Evolutionary conservation across 73 alveolate genomes (phyloP).

Genomic region (Paramecium octaurelia): DNA sequence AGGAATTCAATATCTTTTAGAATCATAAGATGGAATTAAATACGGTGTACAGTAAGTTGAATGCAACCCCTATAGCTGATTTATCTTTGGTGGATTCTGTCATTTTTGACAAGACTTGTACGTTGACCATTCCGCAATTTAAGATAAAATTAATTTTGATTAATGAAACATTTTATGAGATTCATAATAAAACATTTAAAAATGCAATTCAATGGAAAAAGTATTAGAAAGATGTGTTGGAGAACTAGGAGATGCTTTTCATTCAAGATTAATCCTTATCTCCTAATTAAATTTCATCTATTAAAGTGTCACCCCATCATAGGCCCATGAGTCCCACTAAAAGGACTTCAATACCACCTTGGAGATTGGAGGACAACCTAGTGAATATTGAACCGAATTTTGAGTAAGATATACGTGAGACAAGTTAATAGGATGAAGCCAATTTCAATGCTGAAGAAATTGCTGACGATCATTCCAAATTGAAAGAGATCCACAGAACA

Average conservation of each 20-base stretch:
- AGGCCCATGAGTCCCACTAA: neutral
- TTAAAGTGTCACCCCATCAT: neutral
- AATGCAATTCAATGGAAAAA: neutral
- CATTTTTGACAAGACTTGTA: slow-evolving; percentile 32
- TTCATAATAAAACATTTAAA: neutral
- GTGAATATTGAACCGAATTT: neutral
- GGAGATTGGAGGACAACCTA: neutral
- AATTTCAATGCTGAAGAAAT: slow-evolving; percentile 28
- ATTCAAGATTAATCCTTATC: neutral
- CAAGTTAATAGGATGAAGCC: slow-evolving; percentile 32
- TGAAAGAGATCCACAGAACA: slow-evolving; percentile 11
- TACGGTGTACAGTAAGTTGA: neutral
- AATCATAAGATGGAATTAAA: neutral
- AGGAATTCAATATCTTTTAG: neutral
- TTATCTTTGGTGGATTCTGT: neutral
- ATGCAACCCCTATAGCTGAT: slow-evolving; percentile 24
- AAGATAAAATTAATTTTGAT: neutral
- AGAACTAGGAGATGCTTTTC: neutral
- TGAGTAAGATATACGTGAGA: neutral
- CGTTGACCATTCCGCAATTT: neutral
- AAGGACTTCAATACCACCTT: neutral
- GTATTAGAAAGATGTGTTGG: neutral
- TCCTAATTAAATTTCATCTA: neutral
- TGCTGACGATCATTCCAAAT: slow-evolving; percentile 1
- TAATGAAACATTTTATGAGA: neutral